Conservation (phyloP, 768 basidiomycete genomes). For the Hemileccinum rubropunctum region DNA sequence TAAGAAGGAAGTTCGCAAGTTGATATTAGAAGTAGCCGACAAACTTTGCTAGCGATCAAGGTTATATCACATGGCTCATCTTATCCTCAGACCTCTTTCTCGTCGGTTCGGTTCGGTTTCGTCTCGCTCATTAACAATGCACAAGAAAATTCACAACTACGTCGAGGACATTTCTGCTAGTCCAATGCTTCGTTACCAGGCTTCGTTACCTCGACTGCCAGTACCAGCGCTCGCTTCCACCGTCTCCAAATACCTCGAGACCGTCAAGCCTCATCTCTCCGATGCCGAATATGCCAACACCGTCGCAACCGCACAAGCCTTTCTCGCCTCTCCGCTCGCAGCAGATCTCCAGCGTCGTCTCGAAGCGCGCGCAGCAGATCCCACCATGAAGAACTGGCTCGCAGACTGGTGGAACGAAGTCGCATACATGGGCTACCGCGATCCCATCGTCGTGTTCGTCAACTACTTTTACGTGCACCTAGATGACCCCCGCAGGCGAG, state of each 20-base stretch:
- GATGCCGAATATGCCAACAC: constrained; percentile 60
- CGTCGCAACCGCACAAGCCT: constrained; percentile 55
- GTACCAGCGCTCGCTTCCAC: constrained; percentile 85
- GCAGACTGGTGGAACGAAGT: constrained; percentile 97
- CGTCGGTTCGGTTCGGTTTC: too few species aligned
- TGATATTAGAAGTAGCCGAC: constrained; percentile 63
- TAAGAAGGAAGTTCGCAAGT: constrained; percentile 64
- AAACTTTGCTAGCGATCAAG: constrained; percentile 33
- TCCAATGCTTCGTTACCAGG: constrained; percentile 73
- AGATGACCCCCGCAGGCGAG: constrained; percentile 52
- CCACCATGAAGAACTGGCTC: constrained; percentile 75
- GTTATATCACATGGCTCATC: constrained; percentile 19
- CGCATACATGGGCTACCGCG: constrained; percentile 85
- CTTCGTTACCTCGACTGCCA: constrained; percentile 73
- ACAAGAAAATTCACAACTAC: too few species aligned
- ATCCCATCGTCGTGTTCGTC: constrained; percentile 88
- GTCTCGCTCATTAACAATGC: too few species aligned
- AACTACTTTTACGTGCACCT: constrained; percentile 95
- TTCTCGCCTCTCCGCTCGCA: constrained; percentile 66
- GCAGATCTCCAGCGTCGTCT: constrained; percentile 76
- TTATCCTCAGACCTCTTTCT: too few species aligned
- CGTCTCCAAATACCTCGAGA: constrained; percentile 83
- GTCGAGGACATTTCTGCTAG: constrained; percentile 44
- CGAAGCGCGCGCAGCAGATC: constrained; percentile 65
- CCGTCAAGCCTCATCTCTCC: constrained; percentile 74